Conservation (phyloP, 768 basidiomycete species). For the Auriscalpium microsporum region DNA sequence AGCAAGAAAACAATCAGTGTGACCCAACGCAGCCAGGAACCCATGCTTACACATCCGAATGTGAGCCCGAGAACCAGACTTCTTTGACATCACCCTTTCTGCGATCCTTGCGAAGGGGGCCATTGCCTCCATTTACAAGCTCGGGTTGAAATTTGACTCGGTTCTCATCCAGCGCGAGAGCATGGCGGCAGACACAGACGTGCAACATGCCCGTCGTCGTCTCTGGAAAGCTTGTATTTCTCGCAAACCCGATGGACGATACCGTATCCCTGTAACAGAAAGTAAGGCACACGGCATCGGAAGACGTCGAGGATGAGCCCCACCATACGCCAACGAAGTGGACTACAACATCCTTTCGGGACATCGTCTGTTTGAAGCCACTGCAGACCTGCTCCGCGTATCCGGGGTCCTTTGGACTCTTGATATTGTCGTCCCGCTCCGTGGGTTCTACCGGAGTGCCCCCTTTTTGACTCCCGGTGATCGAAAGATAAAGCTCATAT, state of each 20-base stretch:
- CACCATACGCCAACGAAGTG: slow-evolving; percentile 40
- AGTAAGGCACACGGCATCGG: not conserved
- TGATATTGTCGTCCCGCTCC: no score
- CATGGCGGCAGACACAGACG: slow-evolving; percentile 33
- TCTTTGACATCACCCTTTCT: not conserved
- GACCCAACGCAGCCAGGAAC: no score
- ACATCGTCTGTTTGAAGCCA: no score
- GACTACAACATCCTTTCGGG: slow-evolving; percentile 17
- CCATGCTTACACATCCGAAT: not conserved
- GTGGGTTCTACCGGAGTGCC: no score
- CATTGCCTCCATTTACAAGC: slow-evolving; percentile 25
- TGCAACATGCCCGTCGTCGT: slow-evolving; percentile 25
- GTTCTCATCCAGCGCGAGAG: slow-evolving; percentile 37
- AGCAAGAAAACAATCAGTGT: no score
- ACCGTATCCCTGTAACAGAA: slow-evolving; percentile 34
- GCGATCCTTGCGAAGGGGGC: not conserved
- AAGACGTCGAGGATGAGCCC: not conserved
- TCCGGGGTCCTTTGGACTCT: no score
- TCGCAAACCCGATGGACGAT: slow-evolving; percentile 32
- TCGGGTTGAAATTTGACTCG: slow-evolving; percentile 41
- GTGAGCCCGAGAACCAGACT: not conserved
- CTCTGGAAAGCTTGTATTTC: slow-evolving; percentile 24
- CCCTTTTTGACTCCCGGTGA: not conserved
- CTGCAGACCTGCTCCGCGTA: no score
- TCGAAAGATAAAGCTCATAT: slow-evolving; percentile 20